These are phyloP conservation scores for Kodamaea kakaduensis DNA, from an alignment of 805 yeast genomes.

Conservation along the genomic window DNA sequence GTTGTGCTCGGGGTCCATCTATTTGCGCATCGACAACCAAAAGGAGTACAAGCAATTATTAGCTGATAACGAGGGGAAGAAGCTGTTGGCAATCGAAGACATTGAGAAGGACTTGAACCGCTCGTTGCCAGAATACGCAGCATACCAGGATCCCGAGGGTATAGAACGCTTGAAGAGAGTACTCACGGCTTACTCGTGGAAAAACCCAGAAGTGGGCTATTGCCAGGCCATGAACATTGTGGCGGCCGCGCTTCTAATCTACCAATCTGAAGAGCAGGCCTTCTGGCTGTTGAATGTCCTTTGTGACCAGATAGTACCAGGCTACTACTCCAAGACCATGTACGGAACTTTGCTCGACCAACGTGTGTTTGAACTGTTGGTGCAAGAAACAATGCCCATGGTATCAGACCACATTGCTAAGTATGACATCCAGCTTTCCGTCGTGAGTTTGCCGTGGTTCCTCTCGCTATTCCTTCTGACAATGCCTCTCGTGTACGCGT, in stretches of 20 bases:
- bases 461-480: slow-evolving; percentile 83
- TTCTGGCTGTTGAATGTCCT: slow-evolving; percentile 84
- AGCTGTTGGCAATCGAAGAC: slow-evolving; percentile 87
- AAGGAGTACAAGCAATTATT: slow-evolving; percentile 58
- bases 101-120: slow-evolving; percentile 94
- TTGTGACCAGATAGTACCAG: slow-evolving; percentile 86
- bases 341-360: slow-evolving; percentile 95
- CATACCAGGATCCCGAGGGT: slow-evolving; percentile 85
- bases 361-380: slow-evolving; percentile 85
- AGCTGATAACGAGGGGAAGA: slow-evolving; percentile 55
- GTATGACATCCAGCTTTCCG: slow-evolving; percentile 85
- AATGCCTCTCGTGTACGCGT: slow-evolving; percentile 93
- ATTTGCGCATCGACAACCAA: slow-evolving; percentile 57
- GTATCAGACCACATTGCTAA: slow-evolving; percentile 76
- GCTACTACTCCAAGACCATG: slow-evolving; percentile 96
- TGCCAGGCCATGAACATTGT: slow-evolving; percentile 99
- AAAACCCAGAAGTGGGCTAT: slow-evolving; percentile 93
- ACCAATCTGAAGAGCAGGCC: slow-evolving; percentile 95
- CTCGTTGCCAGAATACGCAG: slow-evolving; percentile 93
- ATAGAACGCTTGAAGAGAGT: slow-evolving; percentile 81
- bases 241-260: slow-evolving; percentile 70
- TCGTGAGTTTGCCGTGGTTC: slow-evolving; percentile 96
- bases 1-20: slow-evolving; percentile 81
- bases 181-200: slow-evolving; percentile 92
- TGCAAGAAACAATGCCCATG: slow-evolving; percentile 84